phyloP scores from a whole-genome alignment of 306 rosid species.

The Boehmeria nivea region DNA sequence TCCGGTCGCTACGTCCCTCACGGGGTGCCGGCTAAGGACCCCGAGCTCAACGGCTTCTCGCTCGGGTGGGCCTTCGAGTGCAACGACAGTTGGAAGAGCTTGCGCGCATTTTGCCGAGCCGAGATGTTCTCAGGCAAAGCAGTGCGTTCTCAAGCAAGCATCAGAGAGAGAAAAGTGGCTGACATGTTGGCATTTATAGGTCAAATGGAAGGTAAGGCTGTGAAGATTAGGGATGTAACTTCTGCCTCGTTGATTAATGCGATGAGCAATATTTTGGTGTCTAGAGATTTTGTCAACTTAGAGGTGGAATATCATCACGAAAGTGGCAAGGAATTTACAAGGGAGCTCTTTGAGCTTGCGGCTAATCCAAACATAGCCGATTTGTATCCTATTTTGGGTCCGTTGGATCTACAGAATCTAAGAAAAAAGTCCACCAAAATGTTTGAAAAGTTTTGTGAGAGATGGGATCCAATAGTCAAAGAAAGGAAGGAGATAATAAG shows the following conservation, averaged over 20 bases:
- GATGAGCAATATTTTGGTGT: constrained; percentile 7
- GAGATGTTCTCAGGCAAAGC: not conserved
- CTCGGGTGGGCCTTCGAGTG: constrained; percentile 5
- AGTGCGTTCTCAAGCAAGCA: not conserved
- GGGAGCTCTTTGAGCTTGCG: too few relatives aligned
- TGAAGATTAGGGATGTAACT: constrained; percentile 3
- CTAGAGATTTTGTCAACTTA: constrained; percentile 9
- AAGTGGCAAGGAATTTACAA: too few relatives aligned
- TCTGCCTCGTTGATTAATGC: not conserved
- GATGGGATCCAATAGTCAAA: not conserved
- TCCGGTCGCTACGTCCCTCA: not conserved
- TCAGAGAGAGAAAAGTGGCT: not conserved
- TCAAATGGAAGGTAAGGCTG: constrained; percentile 1
- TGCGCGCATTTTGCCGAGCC: not conserved
- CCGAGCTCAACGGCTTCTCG: not conserved
- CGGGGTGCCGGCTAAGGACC: not conserved
- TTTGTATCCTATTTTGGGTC: constrained; percentile 12
- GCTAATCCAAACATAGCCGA: constrained; percentile 11
- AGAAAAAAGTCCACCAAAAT: not conserved
- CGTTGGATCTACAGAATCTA: constrained; percentile 8
- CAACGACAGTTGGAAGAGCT: not conserved
- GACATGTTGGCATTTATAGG: constrained; percentile 13
- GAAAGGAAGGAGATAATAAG: not conserved
- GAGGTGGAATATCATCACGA: constrained; percentile 10
- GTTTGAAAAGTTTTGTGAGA: not conserved